Evolutionary conservation across 108 stramenopile genomes (phyloP).

Genomic region (Cylindrotheca fusiformis): DNA sequence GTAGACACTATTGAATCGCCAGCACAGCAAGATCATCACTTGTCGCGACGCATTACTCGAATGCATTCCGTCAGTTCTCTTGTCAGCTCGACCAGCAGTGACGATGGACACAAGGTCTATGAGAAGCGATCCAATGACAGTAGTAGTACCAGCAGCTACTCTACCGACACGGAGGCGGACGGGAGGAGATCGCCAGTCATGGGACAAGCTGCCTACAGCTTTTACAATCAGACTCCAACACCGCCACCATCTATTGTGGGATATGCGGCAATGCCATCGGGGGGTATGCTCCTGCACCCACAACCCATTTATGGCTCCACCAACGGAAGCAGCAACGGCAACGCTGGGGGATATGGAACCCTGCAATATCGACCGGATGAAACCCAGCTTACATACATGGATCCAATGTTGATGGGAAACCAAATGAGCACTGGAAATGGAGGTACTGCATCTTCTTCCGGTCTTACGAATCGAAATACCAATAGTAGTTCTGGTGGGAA

Average conservation of each 20-base stretch:
- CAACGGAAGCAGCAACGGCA: not conserved
- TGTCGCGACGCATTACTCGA: conserved; percentile 39
- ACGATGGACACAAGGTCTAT: conserved; percentile 2
- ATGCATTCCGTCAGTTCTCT: conserved; percentile 55
- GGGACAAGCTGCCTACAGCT: conserved; percentile 11
- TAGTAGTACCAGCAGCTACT: conserved; percentile 14
- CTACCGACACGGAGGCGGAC: not conserved
- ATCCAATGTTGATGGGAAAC: not conserved
- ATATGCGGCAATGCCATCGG: conserved; percentile 1
- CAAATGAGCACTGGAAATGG: not conserved
- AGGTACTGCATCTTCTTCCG: not conserved
- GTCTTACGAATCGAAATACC: too few species aligned
- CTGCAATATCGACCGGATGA: not conserved
- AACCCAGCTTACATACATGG: not conserved
- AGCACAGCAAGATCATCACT: too few species aligned
- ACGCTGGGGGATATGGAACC: not conserved
- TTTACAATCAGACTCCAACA: conserved; percentile 3
- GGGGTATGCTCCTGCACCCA: conserved; percentile 17
- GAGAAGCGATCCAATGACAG: not conserved
- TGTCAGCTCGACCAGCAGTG: conserved; percentile 36
- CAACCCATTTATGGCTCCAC: conserved; percentile 11
- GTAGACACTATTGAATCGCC: too few species aligned
- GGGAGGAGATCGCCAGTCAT: conserved; percentile 13
- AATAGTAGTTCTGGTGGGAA: conserved; percentile 1
- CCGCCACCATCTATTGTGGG: conserved; percentile 11